Percentiles rank a stretch among this genome's conserved stretches.
These are phyloP conservation scores for Candida corydali DNA, from an alignment of 805 yeast genomes.

Conservation along the genomic window DNA sequence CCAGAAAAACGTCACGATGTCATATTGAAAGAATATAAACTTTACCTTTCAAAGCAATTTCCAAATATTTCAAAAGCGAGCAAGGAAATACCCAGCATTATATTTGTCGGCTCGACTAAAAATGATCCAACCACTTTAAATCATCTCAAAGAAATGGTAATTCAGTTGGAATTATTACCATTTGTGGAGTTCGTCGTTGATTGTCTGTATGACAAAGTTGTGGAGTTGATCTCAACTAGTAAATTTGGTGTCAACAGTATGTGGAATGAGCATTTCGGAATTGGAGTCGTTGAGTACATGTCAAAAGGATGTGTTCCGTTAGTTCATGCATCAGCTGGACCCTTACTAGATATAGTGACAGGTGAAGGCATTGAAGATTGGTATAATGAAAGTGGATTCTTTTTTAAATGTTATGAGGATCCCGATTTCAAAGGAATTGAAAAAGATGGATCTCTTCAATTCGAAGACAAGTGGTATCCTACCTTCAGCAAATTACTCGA, in stretches of 20 bases:
- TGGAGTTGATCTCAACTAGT: constrained; percentile 48
- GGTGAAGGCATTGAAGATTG: constrained; percentile 13
- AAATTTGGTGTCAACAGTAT: constrained; percentile 86
- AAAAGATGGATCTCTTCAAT: constrained; percentile 4
- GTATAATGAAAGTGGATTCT: constrained; percentile 64
- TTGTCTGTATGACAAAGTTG: constrained; percentile 64
- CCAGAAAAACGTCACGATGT: constrained; percentile 89
- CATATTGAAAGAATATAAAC: constrained; percentile 59
- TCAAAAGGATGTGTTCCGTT: constrained; percentile 84
- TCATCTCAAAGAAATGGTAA: constrained; percentile 38
- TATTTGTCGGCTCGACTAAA: constrained; percentile 74
- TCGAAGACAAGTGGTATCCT: constrained; percentile 3
- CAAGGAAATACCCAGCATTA: constrained; percentile 47
- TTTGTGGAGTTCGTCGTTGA: constrained; percentile 62
- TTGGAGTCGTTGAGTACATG: constrained; percentile 90
- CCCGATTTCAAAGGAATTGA: constrained; percentile 51
- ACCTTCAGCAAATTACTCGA: constrained; percentile 8
- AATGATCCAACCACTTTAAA: constrained; percentile 61
- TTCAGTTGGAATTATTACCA: constrained; percentile 23
- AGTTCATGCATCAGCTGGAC: constrained; percentile 95
- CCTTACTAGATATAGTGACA: constrained; percentile 79
- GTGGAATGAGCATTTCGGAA: constrained; percentile 99
- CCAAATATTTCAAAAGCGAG: constrained; percentile 14
- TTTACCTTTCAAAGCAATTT: constrained; percentile 35
- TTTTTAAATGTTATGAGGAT: constrained; percentile 67